These are phyloP conservation scores for Lachancea sp. DNA, from an alignment of 805 yeast genomes.

Conservation along the genomic window DNA sequence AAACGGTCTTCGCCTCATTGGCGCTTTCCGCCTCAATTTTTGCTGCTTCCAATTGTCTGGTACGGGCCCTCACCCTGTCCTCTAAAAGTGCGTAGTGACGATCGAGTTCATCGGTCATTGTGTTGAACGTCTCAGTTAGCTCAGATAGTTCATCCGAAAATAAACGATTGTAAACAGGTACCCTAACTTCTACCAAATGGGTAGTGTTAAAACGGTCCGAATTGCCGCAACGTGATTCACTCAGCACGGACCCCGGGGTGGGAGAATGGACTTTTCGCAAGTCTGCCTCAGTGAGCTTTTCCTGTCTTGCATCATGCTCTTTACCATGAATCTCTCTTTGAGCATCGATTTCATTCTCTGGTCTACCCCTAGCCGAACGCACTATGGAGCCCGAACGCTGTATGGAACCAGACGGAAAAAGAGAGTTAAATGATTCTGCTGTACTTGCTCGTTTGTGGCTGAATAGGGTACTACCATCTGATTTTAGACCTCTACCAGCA, in stretches of 20 bases:
- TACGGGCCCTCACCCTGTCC: slow-evolving; percentile 79
- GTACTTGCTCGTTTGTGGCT: slow-evolving; percentile 9
- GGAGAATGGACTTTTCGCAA: slow-evolving; percentile 1
- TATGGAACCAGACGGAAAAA: slow-evolving; percentile 1
- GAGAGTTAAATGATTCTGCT: slow-evolving; percentile 5
- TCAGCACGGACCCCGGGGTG: slow-evolving; percentile 4
- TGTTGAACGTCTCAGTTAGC: slow-evolving; percentile 80
- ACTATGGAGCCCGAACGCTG: slow-evolving; percentile 1
- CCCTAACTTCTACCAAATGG: slow-evolving; percentile 35
- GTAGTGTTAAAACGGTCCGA: slow-evolving; percentile 25
- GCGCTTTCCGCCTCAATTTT: slow-evolving; percentile 89
- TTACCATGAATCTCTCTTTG: not conserved
- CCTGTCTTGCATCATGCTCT: not conserved
- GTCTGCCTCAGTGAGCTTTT: not conserved
- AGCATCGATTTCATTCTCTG: not conserved
- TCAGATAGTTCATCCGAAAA: slow-evolving; percentile 84
- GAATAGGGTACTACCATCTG: slow-evolving; percentile 11
- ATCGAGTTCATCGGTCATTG: slow-evolving; percentile 83
- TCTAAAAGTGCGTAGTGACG: slow-evolving; percentile 79
- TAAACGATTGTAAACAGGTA: slow-evolving; percentile 44
- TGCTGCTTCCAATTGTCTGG: slow-evolving; percentile 82
- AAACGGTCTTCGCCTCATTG: slow-evolving; percentile 92
- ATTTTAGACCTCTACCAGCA: slow-evolving; percentile 37
- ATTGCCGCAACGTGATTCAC: slow-evolving; percentile 15
- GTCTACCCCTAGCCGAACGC: not conserved